These are phyloP conservation scores for Xylaria acuta DNA, from an alignment of 495 filamentous ascomycete genomes.

Conservation along the genomic window DNA sequence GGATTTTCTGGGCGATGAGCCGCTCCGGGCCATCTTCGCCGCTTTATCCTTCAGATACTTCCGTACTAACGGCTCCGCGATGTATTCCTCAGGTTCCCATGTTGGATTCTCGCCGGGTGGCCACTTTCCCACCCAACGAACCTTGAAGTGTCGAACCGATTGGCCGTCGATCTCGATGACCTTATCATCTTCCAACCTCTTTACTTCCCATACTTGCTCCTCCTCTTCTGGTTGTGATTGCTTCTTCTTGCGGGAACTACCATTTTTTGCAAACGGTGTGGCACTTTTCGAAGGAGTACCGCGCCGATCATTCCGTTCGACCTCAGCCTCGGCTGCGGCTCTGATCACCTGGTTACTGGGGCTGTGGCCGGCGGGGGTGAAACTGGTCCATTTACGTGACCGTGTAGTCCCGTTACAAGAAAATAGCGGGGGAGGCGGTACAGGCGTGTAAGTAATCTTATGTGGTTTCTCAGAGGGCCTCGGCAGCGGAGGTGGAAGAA, in stretches of 20 bases:
- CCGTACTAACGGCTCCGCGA: slow-evolving; percentile 40
- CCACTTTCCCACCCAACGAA: slow-evolving; percentile 57
- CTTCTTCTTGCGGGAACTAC: slow-evolving; percentile 16
- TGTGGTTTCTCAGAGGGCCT: not conserved
- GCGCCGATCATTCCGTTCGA: not conserved
- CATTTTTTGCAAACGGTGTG: not conserved
- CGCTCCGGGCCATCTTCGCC: slow-evolving; percentile 19
- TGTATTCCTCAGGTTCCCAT: slow-evolving; percentile 55
- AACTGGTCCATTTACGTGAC: slow-evolving; percentile 5
- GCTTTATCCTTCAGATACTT: slow-evolving; percentile 39
- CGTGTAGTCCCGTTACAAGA: not conserved
- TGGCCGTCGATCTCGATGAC: slow-evolving; percentile 38
- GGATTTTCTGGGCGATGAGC: not conserved
- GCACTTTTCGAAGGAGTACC: not conserved
- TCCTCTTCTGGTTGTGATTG: slow-evolving; percentile 9
- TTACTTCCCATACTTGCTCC: slow-evolving; percentile 46
- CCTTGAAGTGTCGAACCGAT: slow-evolving; percentile 42
- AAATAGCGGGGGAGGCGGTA: not conserved
- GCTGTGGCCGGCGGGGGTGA: slow-evolving; percentile 34
- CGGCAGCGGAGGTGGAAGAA: slow-evolving; percentile 4
- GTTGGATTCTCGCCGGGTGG: slow-evolving; percentile 52
- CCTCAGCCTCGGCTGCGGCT: not conserved
- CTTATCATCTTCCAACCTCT: slow-evolving; percentile 45
- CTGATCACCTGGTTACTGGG: slow-evolving; percentile 23
- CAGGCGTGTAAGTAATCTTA: not conserved